A percentile compares a stretch with the other conserved stretches of the same genome.
phyloP scores from a whole-genome alignment of 257 asterid species.

The Lithospermum erythrorhizon region DNA sequence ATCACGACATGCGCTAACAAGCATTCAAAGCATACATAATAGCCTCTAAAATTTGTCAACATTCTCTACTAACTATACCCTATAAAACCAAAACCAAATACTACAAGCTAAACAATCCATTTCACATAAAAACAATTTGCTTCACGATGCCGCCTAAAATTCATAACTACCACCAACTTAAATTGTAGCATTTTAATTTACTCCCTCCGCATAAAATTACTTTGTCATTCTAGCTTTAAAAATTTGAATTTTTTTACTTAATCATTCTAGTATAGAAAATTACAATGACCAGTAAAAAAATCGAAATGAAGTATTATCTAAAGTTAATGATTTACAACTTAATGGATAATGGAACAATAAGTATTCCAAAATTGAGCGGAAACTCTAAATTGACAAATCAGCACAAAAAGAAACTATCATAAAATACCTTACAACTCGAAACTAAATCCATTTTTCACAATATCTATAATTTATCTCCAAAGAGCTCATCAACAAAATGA shows the following conservation, averaged over 20 bases:
- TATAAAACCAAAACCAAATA: neutral
- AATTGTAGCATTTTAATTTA: too few relatives aligned
- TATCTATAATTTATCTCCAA: neutral
- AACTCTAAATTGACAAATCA: too few relatives aligned
- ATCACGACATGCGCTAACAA: neutral
- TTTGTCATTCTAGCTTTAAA: too few relatives aligned
- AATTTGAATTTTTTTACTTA: too few relatives aligned
- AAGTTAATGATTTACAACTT: too few relatives aligned
- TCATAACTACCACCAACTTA: neutral
- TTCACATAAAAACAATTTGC: neutral
- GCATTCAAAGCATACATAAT: neutral
- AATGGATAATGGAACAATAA: too few relatives aligned
- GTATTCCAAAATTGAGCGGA: too few relatives aligned
- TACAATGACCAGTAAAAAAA: too few relatives aligned
- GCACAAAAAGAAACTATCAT: too few relatives aligned
- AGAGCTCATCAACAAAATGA: neutral
- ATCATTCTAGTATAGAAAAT: too few relatives aligned
- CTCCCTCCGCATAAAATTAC: too few relatives aligned
- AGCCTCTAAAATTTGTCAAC: neutral
- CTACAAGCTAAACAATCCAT: neutral
- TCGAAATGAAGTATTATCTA: too few relatives aligned
- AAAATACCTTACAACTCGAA: slow-evolving; percentile 77
- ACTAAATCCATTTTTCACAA: slow-evolving; percentile 55
- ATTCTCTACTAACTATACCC: neutral
- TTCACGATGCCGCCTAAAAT: neutral